phyloP scores from a whole-genome alignment of 2,329 filamentous ascomycete species.

The Talaromyces sp. region DNA sequence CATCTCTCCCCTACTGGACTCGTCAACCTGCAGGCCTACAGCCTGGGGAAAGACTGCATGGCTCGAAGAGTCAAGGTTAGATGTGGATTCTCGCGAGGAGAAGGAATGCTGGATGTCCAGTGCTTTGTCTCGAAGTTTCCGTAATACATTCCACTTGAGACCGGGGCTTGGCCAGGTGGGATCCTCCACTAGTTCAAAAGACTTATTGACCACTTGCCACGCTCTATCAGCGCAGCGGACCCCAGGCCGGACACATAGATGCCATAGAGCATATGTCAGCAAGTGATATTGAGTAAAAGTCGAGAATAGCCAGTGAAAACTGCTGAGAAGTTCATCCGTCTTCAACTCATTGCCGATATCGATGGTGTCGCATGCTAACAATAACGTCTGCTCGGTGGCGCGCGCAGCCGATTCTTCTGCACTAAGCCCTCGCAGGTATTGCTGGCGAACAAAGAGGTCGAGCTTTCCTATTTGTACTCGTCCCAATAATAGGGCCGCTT shows the following conservation, averaged over 20 bases:
- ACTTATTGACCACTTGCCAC: conserved; percentile 24
- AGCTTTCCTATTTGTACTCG: conserved; percentile 31
- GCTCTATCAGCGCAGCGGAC: conserved; percentile 25
- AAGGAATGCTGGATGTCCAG: conserved; percentile 1
- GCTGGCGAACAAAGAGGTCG: conserved; percentile 29
- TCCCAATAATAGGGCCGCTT: conserved; percentile 24
- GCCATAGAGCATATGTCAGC: conserved; percentile 40
- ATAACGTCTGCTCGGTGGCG: conserved; percentile 30
- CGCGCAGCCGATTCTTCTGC: conserved; percentile 9
- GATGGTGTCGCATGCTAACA: conserved; percentile 29
- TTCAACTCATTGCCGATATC: conserved; percentile 26
- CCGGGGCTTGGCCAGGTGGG: neutral
- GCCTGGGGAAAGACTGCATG: neutral
- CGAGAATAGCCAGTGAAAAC: conserved; percentile 32
- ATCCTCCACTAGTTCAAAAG: neutral
- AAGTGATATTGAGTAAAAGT: conserved; percentile 40
- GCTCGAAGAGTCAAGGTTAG: neutral
- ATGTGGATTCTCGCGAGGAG: neutral
- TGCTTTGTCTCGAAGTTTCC: conserved; percentile 11
- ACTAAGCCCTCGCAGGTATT: conserved; percentile 18
- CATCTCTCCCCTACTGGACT: neutral
- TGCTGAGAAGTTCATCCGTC: conserved; percentile 33
- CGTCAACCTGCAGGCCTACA: neutral
- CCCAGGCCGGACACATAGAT: conserved; percentile 34
- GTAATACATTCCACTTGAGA: conserved; percentile 7